These are phyloP conservation scores for Castanea mollissima DNA, from an alignment of 306 rosid genomes.

Conservation along the genomic window DNA sequence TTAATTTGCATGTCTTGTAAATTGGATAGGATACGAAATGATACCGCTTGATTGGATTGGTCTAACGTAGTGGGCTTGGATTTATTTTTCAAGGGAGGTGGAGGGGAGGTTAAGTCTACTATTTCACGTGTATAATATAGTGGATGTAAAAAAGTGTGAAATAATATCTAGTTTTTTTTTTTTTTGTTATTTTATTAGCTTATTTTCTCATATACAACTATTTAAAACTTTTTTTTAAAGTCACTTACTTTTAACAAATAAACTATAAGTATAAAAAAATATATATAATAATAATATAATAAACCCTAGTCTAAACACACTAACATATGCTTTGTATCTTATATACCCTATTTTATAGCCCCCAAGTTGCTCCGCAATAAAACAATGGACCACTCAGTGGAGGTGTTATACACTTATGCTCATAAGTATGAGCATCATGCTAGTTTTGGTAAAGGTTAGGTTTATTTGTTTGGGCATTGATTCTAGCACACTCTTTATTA, in stretches of 20 bases:
- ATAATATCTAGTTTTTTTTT: too few relatives aligned
- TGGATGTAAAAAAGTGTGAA: too few relatives aligned
- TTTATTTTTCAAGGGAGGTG: too few relatives aligned
- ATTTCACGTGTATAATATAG: too few relatives aligned
- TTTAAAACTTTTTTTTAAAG: too few relatives aligned
- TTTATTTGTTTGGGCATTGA: neutral
- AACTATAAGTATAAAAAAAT: too few relatives aligned
- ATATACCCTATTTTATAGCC: neutral
- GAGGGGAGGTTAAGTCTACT: too few relatives aligned
- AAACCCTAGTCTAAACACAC: neutral
- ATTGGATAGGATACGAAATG: neutral
- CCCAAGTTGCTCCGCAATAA: neutral
- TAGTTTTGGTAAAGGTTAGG: neutral
- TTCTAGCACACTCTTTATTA: too few relatives aligned
- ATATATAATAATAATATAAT: too few relatives aligned
- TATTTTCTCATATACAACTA: too few relatives aligned
- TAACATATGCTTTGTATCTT: neutral
- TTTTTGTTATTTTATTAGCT: too few relatives aligned
- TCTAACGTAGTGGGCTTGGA: neutral
- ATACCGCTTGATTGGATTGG: neutral
- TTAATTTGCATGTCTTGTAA: neutral
- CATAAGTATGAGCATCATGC: neutral
- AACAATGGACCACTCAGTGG: neutral
- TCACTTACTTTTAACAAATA: too few relatives aligned
- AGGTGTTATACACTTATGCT: neutral